These are phyloP conservation scores for Zangia roseola DNA, from an alignment of 768 basidiomycete genomes.

Conservation along the genomic window DNA sequence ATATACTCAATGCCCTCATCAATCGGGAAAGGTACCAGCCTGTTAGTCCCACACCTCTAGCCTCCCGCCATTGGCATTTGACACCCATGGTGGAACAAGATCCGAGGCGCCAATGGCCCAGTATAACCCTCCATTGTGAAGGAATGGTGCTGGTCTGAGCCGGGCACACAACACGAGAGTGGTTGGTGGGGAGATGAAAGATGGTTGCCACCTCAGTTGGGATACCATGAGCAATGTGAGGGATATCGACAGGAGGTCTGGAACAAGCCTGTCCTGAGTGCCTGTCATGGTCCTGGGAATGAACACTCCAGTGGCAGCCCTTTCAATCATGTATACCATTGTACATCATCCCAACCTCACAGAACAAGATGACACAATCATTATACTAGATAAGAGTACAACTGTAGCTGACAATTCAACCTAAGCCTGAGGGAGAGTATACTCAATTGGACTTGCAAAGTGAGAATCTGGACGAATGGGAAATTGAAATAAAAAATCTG, in stretches of 20 bases:
- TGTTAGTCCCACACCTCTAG: constrained; percentile 80
- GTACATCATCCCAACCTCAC: too few relatives aligned
- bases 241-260: constrained; percentile 62
- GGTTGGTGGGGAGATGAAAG: constrained; percentile 69
- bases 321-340: too few relatives aligned
- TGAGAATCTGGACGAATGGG: too few relatives aligned
- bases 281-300: too few relatives aligned
- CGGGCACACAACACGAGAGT: constrained; percentile 47
- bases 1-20: constrained; percentile 56
- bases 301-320: too few relatives aligned
- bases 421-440: too few relatives aligned
- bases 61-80: constrained; percentile 39
- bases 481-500: too few relatives aligned
- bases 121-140: constrained; percentile 56
- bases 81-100: constrained; percentile 35
- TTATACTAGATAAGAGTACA: too few relatives aligned
- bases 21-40: constrained; percentile 76
- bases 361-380: too few relatives aligned
- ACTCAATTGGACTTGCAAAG: too few relatives aligned
- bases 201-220: constrained; percentile 61
- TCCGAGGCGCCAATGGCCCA: constrained; percentile 70
- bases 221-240: constrained; percentile 52
- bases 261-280: too few relatives aligned
- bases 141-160: constrained; percentile 40
- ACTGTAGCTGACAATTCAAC: too few relatives aligned